A percentile compares a stretch with the other conserved stretches of the same genome.
phyloP scores from a whole-genome alignment of 441 rosid genomes.

The Erysimum pusillum region DNA sequence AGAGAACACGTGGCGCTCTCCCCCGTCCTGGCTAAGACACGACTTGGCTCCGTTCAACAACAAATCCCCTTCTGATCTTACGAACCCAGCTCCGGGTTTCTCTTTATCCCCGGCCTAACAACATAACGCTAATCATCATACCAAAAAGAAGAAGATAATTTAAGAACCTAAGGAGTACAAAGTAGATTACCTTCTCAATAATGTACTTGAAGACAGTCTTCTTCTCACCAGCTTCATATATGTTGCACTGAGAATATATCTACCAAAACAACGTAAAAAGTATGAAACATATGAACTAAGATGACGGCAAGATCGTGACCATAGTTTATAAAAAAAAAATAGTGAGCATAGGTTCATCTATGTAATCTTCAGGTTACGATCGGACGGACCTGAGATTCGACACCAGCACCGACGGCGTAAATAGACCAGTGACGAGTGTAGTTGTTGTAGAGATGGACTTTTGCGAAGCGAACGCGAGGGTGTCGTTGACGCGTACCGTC shows the following conservation, averaged over 20 bases:
- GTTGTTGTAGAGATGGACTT: conserved; percentile 86
- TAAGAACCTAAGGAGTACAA: background rate
- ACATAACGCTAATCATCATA: background rate
- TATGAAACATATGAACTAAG: background rate
- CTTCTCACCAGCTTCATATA: conserved; percentile 94
- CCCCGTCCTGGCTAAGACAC: conserved; percentile 50
- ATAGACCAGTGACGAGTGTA: conserved; percentile 90
- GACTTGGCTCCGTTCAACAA: conserved; percentile 70
- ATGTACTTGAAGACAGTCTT: conserved; percentile 82
- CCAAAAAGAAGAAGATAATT: background rate
- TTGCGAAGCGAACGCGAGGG: conserved; percentile 91
- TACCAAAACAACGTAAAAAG: conserved; percentile 38
- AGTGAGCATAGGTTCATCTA: conserved; percentile 6
- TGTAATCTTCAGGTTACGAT: background rate
- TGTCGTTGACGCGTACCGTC: conserved; percentile 91
- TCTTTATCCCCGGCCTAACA: conserved; percentile 79
- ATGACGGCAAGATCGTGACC: background rate
- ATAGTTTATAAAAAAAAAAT: no score
- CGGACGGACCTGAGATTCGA: conserved; percentile 78
- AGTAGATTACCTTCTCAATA: conserved; percentile 66
- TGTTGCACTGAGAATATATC: conserved; percentile 92
- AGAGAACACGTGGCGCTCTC: conserved; percentile 58
- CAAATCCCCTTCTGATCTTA: conserved; percentile 84
- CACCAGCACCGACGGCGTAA: conserved; percentile 97
- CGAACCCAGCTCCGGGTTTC: conserved; percentile 58